Evolutionary conservation across 306 rosid species (phyloP), one percentile per base, ranked within the genome.

Genomic region (Senna siamea): DNA sequence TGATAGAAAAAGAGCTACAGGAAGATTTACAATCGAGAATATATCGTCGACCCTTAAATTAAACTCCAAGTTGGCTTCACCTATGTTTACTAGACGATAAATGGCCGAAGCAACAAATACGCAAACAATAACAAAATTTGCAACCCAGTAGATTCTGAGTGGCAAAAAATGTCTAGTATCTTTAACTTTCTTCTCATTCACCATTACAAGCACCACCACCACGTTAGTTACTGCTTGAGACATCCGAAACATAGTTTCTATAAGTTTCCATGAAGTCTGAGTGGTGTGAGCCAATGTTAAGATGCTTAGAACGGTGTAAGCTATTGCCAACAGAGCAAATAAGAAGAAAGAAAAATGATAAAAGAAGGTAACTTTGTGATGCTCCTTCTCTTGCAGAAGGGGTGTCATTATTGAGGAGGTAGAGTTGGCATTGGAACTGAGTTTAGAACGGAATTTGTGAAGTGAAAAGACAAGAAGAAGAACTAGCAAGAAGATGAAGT

Each of bases 21-120:
- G 70, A 22, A 83, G 77, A 61, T 76, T 72, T 62, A 61, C 74
- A 70, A 76, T 38, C 3, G 87, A 79, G 46, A 83, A 79, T 17
- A 83, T 18, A 6, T 83, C 87, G 71, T 83, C 87, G 28, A 79
- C 54, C 60, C 76, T 79, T 79, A 83, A 83, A 79, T 61, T 79
- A 47, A 30, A 6, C 62, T 83, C 84, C 41, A 79, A 60, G 3
- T 13, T 40, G 2, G 30, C 30, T 26, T 7, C 17, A 10, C 23
- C 51, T 1, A 59, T 34, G 13, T 13, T 32, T 44, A 79, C 44
- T 9, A 79, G 1, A 0, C 84, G 78, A 66, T 62, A 20, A 62
- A 83, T 53, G 30, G 84, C 76, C 4, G 87, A 83, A 75, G 72
- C 72, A 7, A 84, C 73, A 65, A 79, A 76, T 28, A 83, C 62